Evolutionary conservation across 1,139 yeast genomes (phyloP).

Genomic region (Yamadazyma aaseri): DNA sequence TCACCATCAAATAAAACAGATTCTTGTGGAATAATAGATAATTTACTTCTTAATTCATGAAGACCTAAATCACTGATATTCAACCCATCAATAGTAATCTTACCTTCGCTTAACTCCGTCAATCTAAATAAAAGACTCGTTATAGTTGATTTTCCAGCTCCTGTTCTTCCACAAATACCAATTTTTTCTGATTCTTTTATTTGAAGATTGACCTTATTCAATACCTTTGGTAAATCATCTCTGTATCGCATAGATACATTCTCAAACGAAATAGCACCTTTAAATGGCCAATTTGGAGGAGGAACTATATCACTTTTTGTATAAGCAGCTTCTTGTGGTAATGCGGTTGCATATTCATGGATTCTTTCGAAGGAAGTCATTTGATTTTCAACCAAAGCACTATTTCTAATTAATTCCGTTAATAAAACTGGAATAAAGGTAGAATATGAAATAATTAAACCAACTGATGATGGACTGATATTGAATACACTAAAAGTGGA

Average conservation of each 20-base stretch:
- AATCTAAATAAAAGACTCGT: conserved; percentile 66
- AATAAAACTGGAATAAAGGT: conserved; percentile 49
- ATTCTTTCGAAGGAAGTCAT: conserved; percentile 87
- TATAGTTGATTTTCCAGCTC: conserved; percentile 75
- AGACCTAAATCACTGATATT: conserved; percentile 48
- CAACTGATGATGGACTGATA: conserved; percentile 65
- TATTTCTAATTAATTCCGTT: conserved; percentile 48
- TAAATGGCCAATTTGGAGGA: conserved; percentile 41
- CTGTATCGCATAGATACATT: conserved; percentile 68
- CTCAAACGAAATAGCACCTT: conserved; percentile 54
- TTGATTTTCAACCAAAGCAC: conserved; percentile 74
- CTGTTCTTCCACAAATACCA: conserved; percentile 79
- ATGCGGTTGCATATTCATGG: conserved; percentile 57
- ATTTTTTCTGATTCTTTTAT: conserved; percentile 58
- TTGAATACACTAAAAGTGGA: conserved; percentile 64
- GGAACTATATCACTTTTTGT: conserved; percentile 55
- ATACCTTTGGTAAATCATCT: conserved; percentile 70
- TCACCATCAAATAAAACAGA: conserved; percentile 43
- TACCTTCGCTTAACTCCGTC: conserved; percentile 54
- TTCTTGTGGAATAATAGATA: conserved; percentile 47
- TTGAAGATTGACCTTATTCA: conserved; percentile 50
- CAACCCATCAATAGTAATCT: conserved; percentile 55
- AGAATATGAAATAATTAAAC: conserved; percentile 65
- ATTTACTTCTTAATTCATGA: conserved; percentile 29
- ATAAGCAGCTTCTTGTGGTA: conserved; percentile 43